phyloP scores from a whole-genome alignment of 2,329 filamentous ascomycete species.

The Xylariaceae sp. region DNA sequence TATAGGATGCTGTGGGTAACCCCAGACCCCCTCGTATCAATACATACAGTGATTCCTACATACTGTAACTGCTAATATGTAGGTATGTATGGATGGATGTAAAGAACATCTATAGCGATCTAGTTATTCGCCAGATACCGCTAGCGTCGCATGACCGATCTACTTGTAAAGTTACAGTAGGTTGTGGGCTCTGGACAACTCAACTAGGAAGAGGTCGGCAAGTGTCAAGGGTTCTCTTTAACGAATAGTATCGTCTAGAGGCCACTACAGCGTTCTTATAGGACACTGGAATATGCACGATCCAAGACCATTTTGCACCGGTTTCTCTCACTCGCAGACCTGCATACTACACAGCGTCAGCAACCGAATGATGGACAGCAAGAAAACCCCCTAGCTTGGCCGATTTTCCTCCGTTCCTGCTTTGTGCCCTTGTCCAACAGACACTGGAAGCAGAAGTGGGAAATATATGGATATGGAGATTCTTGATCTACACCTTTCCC shows the following conservation, averaged over 20 bases:
- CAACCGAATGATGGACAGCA: conserved; percentile 16
- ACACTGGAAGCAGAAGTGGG: not conserved
- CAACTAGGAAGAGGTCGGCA: conserved; percentile 33
- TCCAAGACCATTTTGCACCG: conserved; percentile 46
- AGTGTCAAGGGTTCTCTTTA: conserved; percentile 25
- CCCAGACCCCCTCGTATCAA: not conserved
- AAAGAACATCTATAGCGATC: not conserved
- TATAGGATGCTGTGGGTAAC: no score
- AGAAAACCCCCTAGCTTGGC: not conserved
- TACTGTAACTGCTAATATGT: not conserved
- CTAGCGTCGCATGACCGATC: conserved; percentile 28
- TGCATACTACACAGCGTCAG: conserved; percentile 22
- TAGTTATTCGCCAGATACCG: conserved; percentile 12
- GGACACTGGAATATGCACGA: conserved; percentile 45
- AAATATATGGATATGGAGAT: not conserved
- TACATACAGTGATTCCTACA: not conserved
- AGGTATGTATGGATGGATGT: no score
- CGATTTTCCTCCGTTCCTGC: not conserved
- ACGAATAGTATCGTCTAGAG: conserved; percentile 42
- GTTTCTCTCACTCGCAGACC: conserved; percentile 37
- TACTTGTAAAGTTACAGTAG: conserved; percentile 18
- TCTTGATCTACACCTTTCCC: not conserved
- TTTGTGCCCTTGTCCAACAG: not conserved
- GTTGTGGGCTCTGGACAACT: conserved; percentile 25
- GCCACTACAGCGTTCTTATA: conserved; percentile 42